A percentile compares a stretch with the other conserved stretches of the same genome.
Evolutionary conservation across 2,329 filamentous ascomycete genomes (phyloP).

Genomic region (Thermothelomyces thermophilus): DNA sequence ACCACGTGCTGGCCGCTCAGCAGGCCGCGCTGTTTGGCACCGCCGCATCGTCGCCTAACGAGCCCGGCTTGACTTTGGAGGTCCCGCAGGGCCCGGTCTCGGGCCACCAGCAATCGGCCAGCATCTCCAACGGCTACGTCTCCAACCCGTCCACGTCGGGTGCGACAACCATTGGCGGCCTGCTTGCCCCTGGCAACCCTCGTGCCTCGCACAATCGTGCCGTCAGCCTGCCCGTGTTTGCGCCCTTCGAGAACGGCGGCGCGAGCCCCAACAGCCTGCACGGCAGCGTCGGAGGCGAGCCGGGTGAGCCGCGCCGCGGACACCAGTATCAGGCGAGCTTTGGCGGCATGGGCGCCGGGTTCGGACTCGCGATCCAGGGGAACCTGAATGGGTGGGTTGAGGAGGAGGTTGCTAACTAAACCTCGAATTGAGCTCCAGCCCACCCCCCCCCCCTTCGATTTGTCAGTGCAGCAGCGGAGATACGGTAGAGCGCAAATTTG

Average conservation of each 20-base stretch:
- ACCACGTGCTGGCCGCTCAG: conserved; percentile 64
- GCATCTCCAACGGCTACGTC: conserved; percentile 58
- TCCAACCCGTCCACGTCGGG: conserved; percentile 46
- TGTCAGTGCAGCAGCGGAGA: background rate
- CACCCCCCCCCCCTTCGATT: too few species aligned
- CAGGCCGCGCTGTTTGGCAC: conserved; percentile 77
- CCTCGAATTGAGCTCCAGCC: background rate
- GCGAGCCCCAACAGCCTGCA: conserved; percentile 44
- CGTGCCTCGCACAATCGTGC: conserved; percentile 67
- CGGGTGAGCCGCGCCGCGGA: conserved; percentile 40
- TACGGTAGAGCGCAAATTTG: conserved; percentile 1
- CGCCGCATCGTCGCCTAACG: conserved; percentile 53
- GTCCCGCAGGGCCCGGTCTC: conserved; percentile 55
- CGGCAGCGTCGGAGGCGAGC: conserved; percentile 39
- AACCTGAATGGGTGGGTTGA: conserved; percentile 62
- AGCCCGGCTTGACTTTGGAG: conserved; percentile 45
- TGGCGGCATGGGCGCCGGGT: conserved; percentile 52
- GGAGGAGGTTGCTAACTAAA: conserved; percentile 55
- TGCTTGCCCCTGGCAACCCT: conserved; percentile 60
- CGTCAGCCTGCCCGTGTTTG: conserved; percentile 74
- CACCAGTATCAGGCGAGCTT: conserved; percentile 62
- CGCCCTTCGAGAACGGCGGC: conserved; percentile 55
- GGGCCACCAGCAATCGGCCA: conserved; percentile 59
- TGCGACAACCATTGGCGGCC: conserved; percentile 65
- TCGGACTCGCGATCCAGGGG: conserved; percentile 56